Conservation (phyloP, 176 grass and related monocot species). For the Aegilops sharonensis region DNA sequence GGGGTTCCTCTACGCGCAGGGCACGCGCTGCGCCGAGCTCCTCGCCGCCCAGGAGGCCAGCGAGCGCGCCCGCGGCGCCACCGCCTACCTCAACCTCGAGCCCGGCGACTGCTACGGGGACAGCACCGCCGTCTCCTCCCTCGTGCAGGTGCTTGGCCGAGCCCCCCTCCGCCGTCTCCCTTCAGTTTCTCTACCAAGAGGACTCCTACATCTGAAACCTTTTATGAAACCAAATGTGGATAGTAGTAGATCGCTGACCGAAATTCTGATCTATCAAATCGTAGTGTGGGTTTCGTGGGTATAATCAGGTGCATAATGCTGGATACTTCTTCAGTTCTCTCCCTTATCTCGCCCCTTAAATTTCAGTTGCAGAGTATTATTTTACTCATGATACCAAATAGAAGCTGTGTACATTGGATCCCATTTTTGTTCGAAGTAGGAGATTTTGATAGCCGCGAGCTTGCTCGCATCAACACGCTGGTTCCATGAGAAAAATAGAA, state of each 20-base stretch:
- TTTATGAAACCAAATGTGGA: not conserved
- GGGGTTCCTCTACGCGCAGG: slow-evolving; percentile 90
- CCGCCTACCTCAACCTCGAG: slow-evolving; percentile 86
- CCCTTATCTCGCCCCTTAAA: not conserved
- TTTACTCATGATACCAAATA: too few species aligned
- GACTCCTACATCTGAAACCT: too few species aligned
- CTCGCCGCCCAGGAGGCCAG: slow-evolving; percentile 65
- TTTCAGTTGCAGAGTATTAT: not conserved
- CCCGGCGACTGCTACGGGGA: slow-evolving; percentile 85
- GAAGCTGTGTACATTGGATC: too few species aligned
- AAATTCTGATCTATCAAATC: too few species aligned
- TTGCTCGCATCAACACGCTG: not conserved
- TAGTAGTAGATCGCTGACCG: too few species aligned
- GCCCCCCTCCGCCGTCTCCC: too few species aligned
- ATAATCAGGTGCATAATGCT: not conserved
- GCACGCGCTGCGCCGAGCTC: slow-evolving; percentile 78
- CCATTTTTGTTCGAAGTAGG: not conserved
- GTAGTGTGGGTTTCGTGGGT: too few species aligned
- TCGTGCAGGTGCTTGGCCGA: slow-evolving; percentile 89
- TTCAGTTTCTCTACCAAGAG: not conserved
- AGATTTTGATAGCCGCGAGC: not conserved
- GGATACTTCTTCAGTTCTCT: not conserved
- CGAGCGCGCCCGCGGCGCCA: slow-evolving; percentile 58
- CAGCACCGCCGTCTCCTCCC: slow-evolving; percentile 54
- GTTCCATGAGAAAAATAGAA: not conserved